Evolutionary conservation across 805 yeast species (phyloP).

Genomic region (Saccharomycopsis sp.): DNA sequence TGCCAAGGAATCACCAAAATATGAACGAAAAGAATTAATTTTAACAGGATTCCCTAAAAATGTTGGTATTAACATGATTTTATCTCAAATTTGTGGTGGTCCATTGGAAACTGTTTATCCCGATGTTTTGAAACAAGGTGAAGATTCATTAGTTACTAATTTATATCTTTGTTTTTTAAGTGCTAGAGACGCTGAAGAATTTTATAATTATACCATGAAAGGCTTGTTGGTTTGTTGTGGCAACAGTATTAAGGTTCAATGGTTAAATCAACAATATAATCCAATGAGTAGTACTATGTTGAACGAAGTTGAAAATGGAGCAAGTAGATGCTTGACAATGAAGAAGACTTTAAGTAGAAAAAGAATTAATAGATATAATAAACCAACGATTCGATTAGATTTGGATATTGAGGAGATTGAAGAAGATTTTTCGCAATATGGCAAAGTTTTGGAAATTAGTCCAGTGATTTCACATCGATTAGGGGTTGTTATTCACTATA

Average conservation of each 20-base stretch:
- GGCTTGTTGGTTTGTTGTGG: constrained; percentile 53
- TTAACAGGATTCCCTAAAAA: constrained; percentile 34
- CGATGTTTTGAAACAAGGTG: constrained; percentile 9
- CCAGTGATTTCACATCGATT: constrained; percentile 64
- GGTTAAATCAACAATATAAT: neutral
- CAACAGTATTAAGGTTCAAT: neutral
- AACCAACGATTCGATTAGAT: neutral
- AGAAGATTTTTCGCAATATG: constrained; percentile 48
- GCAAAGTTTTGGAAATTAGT: constrained; percentile 51
- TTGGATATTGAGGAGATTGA: constrained; percentile 35
- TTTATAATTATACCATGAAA: constrained; percentile 46
- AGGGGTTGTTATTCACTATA: constrained; percentile 53
- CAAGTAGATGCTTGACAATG: constrained; percentile 50
- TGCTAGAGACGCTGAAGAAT: constrained; percentile 47
- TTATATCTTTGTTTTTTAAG: constrained; percentile 42
- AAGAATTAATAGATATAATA: neutral
- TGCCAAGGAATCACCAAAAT: neutral
- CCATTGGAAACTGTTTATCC: constrained; percentile 48
- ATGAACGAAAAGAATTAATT: constrained; percentile 26
- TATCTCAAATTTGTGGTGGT: constrained; percentile 61
- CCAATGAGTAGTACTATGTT: neutral
- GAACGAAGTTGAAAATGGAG: constrained; percentile 24
- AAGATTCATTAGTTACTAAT: constrained; percentile 25
- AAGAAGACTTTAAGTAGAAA: constrained; percentile 27
- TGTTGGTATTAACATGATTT: constrained; percentile 42